phyloP scores from a whole-genome alignment of 176 grass and related monocot genomes.

The Echinochloa phyllopogon region DNA sequence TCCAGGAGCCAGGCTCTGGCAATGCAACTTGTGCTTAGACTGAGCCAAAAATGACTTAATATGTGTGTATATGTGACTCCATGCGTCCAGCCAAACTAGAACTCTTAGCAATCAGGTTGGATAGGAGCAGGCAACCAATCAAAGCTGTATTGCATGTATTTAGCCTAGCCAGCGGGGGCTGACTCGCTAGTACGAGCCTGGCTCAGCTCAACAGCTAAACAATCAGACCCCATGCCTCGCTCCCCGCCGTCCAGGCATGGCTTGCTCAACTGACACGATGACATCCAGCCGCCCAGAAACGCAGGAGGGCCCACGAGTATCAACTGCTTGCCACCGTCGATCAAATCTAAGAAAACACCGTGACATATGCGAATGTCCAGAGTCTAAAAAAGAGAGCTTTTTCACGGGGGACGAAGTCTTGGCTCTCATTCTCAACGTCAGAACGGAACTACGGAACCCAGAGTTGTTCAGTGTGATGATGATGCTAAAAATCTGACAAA shows the following conservation, averaged over 20 bases:
- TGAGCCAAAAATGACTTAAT: too few species aligned
- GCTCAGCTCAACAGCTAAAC: too few species aligned
- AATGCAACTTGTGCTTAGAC: too few species aligned
- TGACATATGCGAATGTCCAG: not conserved
- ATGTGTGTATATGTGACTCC: too few species aligned
- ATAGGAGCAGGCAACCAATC: too few species aligned
- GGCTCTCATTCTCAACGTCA: not conserved
- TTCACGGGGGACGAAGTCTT: not conserved
- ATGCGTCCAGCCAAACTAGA: too few species aligned
- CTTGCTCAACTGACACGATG: not conserved
- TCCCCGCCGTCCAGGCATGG: slow-evolving; percentile 9
- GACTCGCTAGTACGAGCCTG: too few species aligned
- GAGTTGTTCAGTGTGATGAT: not conserved
- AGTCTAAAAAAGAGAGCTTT: not conserved
- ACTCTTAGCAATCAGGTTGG: too few species aligned
- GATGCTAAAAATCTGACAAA: not conserved
- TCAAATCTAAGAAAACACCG: not conserved
- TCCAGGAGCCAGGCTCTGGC: too few species aligned
- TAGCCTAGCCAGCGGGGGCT: too few species aligned
- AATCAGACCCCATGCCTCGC: too few species aligned
- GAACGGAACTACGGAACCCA: not conserved
- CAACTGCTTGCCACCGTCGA: not conserved
- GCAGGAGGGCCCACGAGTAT: not conserved
- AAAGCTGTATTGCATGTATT: too few species aligned
- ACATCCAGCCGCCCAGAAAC: not conserved